Percentiles rank a stretch among this genome's conserved stretches.
Evolutionary conservation across 495 filamentous ascomycete species (phyloP).

Genomic region (Thermothielavioides terrestris): DNA sequence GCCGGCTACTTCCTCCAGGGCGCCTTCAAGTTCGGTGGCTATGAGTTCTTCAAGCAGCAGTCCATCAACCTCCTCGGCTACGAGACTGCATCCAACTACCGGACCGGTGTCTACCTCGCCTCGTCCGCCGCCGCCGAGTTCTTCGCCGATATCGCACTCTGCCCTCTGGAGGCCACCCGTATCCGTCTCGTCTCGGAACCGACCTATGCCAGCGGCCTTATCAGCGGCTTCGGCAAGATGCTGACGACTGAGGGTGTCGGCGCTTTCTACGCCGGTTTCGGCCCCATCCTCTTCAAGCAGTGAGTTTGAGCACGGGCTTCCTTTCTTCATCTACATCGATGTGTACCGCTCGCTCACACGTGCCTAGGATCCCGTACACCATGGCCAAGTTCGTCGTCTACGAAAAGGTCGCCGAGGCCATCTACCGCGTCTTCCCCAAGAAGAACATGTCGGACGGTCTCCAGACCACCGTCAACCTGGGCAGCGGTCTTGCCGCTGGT

Average conservation of each 20-base stretch:
- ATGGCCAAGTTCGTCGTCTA: constrained; percentile 99
- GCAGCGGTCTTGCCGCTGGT: constrained; percentile 92
- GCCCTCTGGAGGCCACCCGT: constrained; percentile 88
- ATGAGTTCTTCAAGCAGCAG: constrained; percentile 95
- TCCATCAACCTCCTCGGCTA: constrained; percentile 71
- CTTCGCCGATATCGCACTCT: constrained; percentile 90
- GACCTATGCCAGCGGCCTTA: constrained; percentile 71
- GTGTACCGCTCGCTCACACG: constrained; percentile 10
- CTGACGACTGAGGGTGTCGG: constrained; percentile 73
- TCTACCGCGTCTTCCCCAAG: constrained; percentile 73
- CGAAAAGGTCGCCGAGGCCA: constrained; percentile 85
- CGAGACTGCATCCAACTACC: constrained; percentile 76
- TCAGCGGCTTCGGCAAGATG: constrained; percentile 81
- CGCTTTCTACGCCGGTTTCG: constrained; percentile 92
- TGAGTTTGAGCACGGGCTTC: constrained; percentile 42
- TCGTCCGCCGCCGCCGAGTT: constrained; percentile 80
- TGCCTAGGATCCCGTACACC: constrained; percentile 85
- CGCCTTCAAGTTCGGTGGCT: constrained; percentile 91
- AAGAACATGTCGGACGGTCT: constrained; percentile 55
- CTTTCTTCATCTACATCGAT: neutral
- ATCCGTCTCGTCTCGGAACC: constrained; percentile 92
- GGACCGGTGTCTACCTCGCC: constrained; percentile 81
- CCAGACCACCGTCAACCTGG: constrained; percentile 89
- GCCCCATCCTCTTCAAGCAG: constrained; percentile 93
- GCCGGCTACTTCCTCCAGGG: constrained; percentile 94